Base-by-base conservation (phyloP, 2,329 filamentous ascomycete species). In the Neonectria faginata region DNA sequence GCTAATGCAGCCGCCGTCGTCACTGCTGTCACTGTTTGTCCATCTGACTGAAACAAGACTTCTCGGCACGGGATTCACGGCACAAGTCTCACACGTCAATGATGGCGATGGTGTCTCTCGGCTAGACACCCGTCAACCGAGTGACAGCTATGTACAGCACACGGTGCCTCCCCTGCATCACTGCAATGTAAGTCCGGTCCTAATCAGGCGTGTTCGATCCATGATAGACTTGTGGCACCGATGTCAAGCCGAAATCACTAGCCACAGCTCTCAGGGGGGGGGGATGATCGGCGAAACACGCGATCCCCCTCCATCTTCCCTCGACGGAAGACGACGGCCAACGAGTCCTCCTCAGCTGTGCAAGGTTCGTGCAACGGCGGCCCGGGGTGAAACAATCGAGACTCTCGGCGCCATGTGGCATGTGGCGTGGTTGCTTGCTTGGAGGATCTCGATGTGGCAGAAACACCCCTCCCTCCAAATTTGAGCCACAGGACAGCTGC, bases 321-420 rank as follows among this genome's bases (percentile, higher is more conserved):
- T 47, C 53, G 22, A 47, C 44, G 5, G 36, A n/a, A 25, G 29
- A 14, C 29, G 55, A 27, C 50, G 27, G 14, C 42, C 36, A 51
- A 44, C 16, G 51, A 51, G 22, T 51, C 31, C 54, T 68, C 69
- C 54, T 68, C 69, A 73, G 71, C 71, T 73, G 57, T 53, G 52
- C 71, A 73, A 67, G 71, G 70, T 56, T 70, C 58, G 29, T 59
- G 56, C 52, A 64, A 71, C 70, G 68, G 68, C 62, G 70, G 70
- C 65, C 39, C 39, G 39, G 39, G 39, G 57, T 60, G 62, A 67
- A 68, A 66, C 62, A 68, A 53, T 29, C 54, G 44, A 65, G 51
- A 52, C 41, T 62, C 41, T 64, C 41, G 33, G 18, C 41, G 29
- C 48, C 54, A 48, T 67, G 33, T 56, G 62, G 56, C 64, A 66